Percentiles rank a stretch among this genome's conserved stretches.
These are phyloP conservation scores for Euphorbia tirucalli DNA, from an alignment of 345 rosid genomes.

Conservation along the genomic window DNA sequence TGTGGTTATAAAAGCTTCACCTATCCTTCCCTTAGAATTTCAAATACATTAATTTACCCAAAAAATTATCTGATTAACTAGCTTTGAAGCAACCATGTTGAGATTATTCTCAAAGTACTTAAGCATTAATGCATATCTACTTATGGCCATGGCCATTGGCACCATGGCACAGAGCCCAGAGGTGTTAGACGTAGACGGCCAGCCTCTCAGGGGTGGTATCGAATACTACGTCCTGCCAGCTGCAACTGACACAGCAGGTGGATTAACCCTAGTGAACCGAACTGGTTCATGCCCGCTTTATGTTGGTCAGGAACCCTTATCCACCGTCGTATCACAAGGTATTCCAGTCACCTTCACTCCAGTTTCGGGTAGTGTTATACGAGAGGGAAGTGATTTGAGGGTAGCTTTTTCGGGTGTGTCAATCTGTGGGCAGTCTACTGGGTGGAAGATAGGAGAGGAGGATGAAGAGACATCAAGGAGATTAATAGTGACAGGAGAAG, in stretches of 20 bases:
- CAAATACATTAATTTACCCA: background rate
- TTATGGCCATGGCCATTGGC: constrained; percentile 4
- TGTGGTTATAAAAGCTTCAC: background rate
- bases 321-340: background rate
- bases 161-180: constrained; percentile 11
- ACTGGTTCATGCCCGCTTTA: constrained; percentile 8
- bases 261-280: constrained; percentile 1
- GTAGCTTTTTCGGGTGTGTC: constrained; percentile 6
- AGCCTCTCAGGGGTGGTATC: constrained; percentile 6
- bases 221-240: constrained; percentile 16
- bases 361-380: background rate
- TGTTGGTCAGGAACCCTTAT: constrained; percentile 15
- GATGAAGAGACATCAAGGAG: constrained; percentile 14
- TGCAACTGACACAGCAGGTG: constrained; percentile 18
- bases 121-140: background rate
- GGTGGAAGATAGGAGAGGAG: constrained; percentile 17
- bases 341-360: background rate
- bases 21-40: too few species aligned
- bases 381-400: constrained; percentile 9
- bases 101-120: background rate
- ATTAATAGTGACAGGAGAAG: constrained; percentile 13
- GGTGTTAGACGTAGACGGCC: constrained; percentile 7
- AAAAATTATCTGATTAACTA: too few species aligned
- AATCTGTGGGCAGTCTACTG: constrained; percentile 1
- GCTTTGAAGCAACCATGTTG: constrained; percentile 3